Percentiles rank a stretch among this genome's conserved stretches.
These are phyloP conservation scores for Podospora didyma DNA, from an alignment of 495 filamentous ascomycete genomes.

Conservation along the genomic window DNA sequence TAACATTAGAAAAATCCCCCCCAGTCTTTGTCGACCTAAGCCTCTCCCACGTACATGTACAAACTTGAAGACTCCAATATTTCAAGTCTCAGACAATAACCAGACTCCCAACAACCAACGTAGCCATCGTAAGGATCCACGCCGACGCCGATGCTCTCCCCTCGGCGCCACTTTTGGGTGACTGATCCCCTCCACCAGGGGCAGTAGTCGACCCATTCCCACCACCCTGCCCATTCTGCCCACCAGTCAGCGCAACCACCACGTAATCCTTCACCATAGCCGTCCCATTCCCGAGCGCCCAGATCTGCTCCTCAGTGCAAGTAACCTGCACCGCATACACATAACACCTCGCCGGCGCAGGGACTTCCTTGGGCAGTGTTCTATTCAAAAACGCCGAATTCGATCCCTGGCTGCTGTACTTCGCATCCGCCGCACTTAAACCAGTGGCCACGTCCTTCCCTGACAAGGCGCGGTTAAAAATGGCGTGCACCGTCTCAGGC, in stretches of 20 bases:
- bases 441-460: conserved; percentile 50
- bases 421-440: conserved; percentile 24
- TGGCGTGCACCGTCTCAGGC: conserved; percentile 31
- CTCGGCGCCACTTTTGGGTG: too few species aligned
- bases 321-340: conserved; percentile 18
- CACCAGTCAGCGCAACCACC: conserved; percentile 1
- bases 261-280: conserved; percentile 13
- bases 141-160: too few species aligned
- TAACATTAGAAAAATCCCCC: too few species aligned
- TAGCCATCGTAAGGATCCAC: too few species aligned
- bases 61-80: too few species aligned
- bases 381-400: conserved; percentile 10
- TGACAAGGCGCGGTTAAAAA: conserved; percentile 36
- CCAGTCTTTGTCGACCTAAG: too few species aligned
- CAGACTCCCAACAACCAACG: too few species aligned
- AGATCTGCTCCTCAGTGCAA: conserved; percentile 3
- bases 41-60: too few species aligned
- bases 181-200: too few species aligned
- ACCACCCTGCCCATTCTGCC: neutral
- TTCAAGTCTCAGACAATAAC: too few species aligned
- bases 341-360: conserved; percentile 6
- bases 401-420: conserved; percentile 9
- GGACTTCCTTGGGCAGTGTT: conserved; percentile 17
- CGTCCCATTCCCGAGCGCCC: conserved; percentile 9
- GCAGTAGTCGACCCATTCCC: neutral